These are phyloP conservation scores for Camellia granthamiana DNA, from an alignment of 148 eudicot genomes.

Conservation along the genomic window DNA sequence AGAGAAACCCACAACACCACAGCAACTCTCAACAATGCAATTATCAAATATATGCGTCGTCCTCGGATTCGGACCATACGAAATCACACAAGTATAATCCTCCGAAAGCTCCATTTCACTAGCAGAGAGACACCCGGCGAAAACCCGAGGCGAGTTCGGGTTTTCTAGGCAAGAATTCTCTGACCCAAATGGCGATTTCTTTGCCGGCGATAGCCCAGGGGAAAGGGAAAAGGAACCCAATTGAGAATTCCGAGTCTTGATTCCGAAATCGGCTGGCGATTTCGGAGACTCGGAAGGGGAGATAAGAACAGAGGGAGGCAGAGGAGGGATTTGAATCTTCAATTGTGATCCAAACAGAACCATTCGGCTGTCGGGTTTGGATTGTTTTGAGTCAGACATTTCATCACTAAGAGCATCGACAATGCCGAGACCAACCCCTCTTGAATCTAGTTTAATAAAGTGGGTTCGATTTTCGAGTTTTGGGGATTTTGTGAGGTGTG, in stretches of 20 bases:
- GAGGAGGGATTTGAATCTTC: slow-evolving; percentile 49
- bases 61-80: slow-evolving; percentile 54
- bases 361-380: slow-evolving; percentile 24
- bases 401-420: slow-evolving; percentile 46
- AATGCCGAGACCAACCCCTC: slow-evolving; percentile 50
- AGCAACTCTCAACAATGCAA: slow-evolving; percentile 57
- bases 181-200: slow-evolving; percentile 33
- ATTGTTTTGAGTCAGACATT: slow-evolving; percentile 17
- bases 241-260: slow-evolving; percentile 46
- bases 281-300: slow-evolving; percentile 31
- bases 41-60: slow-evolving; percentile 66
- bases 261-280: slow-evolving; percentile 55
- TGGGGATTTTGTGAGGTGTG: slow-evolving; percentile 24
- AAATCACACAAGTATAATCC: slow-evolving; percentile 64
- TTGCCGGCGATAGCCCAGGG: slow-evolving; percentile 20
- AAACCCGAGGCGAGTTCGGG: slow-evolving; percentile 23
- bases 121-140: slow-evolving; percentile 27
- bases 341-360: slow-evolving; percentile 51
- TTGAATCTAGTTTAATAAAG: slow-evolving; percentile 27
- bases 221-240: slow-evolving; percentile 30
- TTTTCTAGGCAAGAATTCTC: slow-evolving; percentile 20
- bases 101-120: slow-evolving; percentile 69
- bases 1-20: slow-evolving; percentile 26
- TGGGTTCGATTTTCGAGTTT: slow-evolving; percentile 26
- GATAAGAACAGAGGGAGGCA: slow-evolving; percentile 23